Base-by-base conservation (phyloP, 306 rosid species). In the Bauhinia variegata region DNA sequence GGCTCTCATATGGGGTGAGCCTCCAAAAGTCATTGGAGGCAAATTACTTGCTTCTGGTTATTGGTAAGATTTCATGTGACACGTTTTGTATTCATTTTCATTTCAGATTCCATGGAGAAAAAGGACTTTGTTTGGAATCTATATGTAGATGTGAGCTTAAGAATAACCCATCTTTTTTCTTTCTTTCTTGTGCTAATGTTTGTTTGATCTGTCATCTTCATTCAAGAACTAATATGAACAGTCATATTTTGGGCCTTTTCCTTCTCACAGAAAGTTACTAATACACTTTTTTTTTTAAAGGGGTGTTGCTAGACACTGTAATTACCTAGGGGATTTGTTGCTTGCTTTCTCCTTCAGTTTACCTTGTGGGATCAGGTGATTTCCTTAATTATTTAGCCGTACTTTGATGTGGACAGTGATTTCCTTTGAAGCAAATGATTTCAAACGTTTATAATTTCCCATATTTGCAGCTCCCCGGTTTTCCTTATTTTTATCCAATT, bases 11-110 rank as follows among this genome's bases (percentile, higher is more conserved):
- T 95, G 99, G 97, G 96, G 99, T 56, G 79, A 54, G 64, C 91
- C 96, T 73, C 92, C 91, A 5, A 88, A 76, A 81, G 95, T 95
- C 28, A 64, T 95, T 50, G 97, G 97, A 19, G 95, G 97, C 65
- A 95, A 88, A 83, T 78, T 95, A 72, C 96, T 95, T 74, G 97
- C 89, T 75, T 95, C 97, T 60, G 97, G 99, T 78, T 95, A 84
- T 72, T 95, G 99, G 99, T 95, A 84, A 73, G 91, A 73, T 70
- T 77, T 75, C 62, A 57, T 30, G 16, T 69, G 46, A 44, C 39
- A 54, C 30, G 47, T 65, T 76, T 46, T 53, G n/a, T 13, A 57
- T 34, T 38, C 13, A 19, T 53, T 19, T 60, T 32, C 10, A 8
- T 30, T 8, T 32, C 33, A 39, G 15, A 59, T 54, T 60, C 41